Evolutionary conservation across 371 early-diverging fungal species (phyloP).

Genomic region (Dichotomocladium elegans): DNA sequence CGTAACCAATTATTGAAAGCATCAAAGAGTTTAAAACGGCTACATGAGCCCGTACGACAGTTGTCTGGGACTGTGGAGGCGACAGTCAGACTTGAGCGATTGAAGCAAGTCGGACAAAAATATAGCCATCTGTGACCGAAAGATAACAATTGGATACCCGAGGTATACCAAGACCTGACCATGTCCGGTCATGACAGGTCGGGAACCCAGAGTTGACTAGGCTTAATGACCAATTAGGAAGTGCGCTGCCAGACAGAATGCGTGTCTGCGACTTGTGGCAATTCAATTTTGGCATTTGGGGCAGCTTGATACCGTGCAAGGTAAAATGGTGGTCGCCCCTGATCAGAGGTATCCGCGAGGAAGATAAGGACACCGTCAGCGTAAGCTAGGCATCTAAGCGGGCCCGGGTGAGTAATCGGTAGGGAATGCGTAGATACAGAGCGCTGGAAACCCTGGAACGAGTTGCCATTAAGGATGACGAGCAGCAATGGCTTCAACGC

Average conservation of each 20-base stretch:
- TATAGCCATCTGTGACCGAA: no score
- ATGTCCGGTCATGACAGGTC: no score
- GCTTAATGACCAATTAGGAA: no score
- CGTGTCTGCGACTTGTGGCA: not conserved
- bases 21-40: no score
- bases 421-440: not conserved
- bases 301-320: not conserved
- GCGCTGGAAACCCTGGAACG: not conserved
- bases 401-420: not conserved
- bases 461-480: not conserved
- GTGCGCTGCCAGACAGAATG: not conserved
- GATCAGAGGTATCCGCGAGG: not conserved
- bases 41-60: no score
- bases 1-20: no score
- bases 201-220: no score
- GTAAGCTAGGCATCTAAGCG: not conserved
- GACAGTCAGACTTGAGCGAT: no score
- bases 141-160: no score
- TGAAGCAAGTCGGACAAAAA: no score
- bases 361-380: constrained; percentile 9
- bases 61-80: no score
- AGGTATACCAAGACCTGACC: no score
- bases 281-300: constrained; percentile 6
- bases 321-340: not conserved
- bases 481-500: constrained; percentile 15